Percentiles rank a stretch among this genome's conserved stretches.
phyloP scores from a whole-genome alignment of 1,284 basidiomycete species.

The Papiliotrema nemorosa region DNA sequence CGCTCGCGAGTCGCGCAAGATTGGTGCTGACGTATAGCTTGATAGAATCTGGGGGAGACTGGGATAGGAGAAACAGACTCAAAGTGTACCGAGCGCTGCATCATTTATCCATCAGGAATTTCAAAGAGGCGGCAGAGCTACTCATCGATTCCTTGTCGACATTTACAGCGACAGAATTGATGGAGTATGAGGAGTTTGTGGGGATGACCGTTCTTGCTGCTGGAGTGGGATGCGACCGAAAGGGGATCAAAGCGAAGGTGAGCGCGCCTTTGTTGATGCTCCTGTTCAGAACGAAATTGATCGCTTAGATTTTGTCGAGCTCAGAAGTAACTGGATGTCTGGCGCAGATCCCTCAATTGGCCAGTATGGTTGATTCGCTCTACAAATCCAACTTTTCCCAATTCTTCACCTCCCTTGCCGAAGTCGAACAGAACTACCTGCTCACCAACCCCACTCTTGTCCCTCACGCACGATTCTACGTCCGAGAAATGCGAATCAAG shows the following conservation, averaged over 20 bases:
- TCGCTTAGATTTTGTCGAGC: slow-evolving; percentile 52
- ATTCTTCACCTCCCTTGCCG: slow-evolving; percentile 86
- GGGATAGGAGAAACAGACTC: slow-evolving; percentile 92
- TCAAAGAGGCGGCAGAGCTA: slow-evolving; percentile 69
- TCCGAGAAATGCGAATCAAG: slow-evolving; percentile 94
- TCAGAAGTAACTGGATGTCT: slow-evolving; percentile 55
- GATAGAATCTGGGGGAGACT: slow-evolving; percentile 94
- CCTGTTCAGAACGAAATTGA: slow-evolving; percentile 4
- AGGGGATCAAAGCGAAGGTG: slow-evolving; percentile 90
- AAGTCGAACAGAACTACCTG: slow-evolving; percentile 81
- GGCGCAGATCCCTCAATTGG: slow-evolving; percentile 53
- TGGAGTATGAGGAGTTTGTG: slow-evolving; percentile 90
- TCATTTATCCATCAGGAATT: slow-evolving; percentile 72
- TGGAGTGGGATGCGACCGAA: slow-evolving; percentile 71
- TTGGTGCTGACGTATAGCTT: slow-evolving; percentile 55
- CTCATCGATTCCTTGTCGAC: slow-evolving; percentile 88
- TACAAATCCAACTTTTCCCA: slow-evolving; percentile 94
- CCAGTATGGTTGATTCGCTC: slow-evolving; percentile 56
- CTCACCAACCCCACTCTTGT: slow-evolving; percentile 80
- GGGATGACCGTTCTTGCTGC: slow-evolving; percentile 78
- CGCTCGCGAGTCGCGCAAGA: neutral
- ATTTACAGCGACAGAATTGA: slow-evolving; percentile 87
- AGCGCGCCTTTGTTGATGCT: slow-evolving; percentile 11
- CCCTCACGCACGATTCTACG: slow-evolving; percentile 84
- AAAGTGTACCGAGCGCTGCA: slow-evolving; percentile 94